Base-by-base conservation (phyloP, 2,329 filamentous ascomycete species). In the Geoglossum cookeanum region DNA sequence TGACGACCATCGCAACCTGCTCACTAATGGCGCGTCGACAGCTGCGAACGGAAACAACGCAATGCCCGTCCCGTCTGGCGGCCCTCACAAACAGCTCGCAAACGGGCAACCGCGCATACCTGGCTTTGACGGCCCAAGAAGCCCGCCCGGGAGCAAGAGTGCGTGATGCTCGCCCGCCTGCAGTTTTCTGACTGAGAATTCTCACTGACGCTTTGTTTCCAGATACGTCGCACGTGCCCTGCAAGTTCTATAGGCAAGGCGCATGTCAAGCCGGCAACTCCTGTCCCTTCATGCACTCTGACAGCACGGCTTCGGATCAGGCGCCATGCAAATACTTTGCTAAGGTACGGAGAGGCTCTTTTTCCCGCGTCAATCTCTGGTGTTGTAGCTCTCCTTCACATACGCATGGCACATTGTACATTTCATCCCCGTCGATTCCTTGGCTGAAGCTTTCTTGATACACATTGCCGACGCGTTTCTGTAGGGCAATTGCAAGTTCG, bases 221-320 rank as follows among this genome's bases (percentile, higher is more conserved):
- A 96, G 91, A 95, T 71, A 95, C 92, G 17, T 85, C 90, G 60
- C 92, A 97, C 74, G 92, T 98, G 49, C 92, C 92, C 44, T 98
- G 92, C 85, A 97, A 97, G 77, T 98, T 98, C 84, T 98, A 92
- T 72, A 84, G 89, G 57, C 88, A 95, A 74, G 90, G 91, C 69
- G 83, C 88, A 65, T 98, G 92, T 71, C 91, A 97, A 77, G 92
- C 92, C 58, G 92, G 92, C 64, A 87, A 86, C 69, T 88, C 90
- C 62, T 98, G 92, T 74, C 92, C 92, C 45, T 98, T 97, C 72
- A 87, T 89, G 65, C 92, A 98, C 73, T 91, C 94, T 62, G 82
- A 92, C 62, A 87, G 92, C 68, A 79, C 83, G 33, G 81, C 89
- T 45, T 80, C 85, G 55, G 88, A 96, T 69, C 90, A 86, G 60